Evolutionary conservation across 129 eudicot genomes (phyloP), one percentile per base, ranked within the genome.

Genomic region (Ambrosia artemisiifolia): DNA sequence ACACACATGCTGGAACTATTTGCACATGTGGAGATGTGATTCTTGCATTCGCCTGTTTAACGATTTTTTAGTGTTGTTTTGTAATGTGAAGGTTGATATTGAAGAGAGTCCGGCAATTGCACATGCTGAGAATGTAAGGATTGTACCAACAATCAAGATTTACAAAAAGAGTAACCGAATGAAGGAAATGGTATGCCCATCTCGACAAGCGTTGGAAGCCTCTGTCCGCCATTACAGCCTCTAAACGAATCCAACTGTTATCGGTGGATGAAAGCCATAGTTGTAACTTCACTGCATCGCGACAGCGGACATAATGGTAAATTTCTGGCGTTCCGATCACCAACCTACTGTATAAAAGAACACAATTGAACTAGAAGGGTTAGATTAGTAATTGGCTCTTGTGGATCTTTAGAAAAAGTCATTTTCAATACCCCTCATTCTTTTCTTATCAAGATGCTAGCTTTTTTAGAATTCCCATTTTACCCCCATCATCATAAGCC

Each of bases 191-290:
- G 83, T 89, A 38, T 83, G 88, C 83, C 96, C 98, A 3, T 78
- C 87, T 62, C 87, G 79, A 42, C 92, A 89, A 78, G 85, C 85
- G 48, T 54, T 93, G 85, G 96, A 93, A 63, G 83, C 95, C 5
- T 89, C 95, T 63, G 92, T 93, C 73, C 82, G 85, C 86, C 96
- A 89, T 79, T 92, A 89, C 83, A 86, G 86, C 79, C 49, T 75
- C 63, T 88, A 82, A 80, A 74, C 40, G 46, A 57, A 18, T 30
- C 38, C 59, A 63, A 77, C 43, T 9, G 51, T 53, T 35, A 40
- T 35, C 40, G 18, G 46, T 18, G 0, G 28, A 36, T 65, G 33
- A n/a, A 75, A 9, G 67, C n/a, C 67, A 75, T 38, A 51, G 42
- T 65, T 62, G 65, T 64, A 74, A 35, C 50, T 20, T 56, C 19